phyloP scores from a whole-genome alignment of 306 rosid species.

The Glycine tomentella region DNA sequence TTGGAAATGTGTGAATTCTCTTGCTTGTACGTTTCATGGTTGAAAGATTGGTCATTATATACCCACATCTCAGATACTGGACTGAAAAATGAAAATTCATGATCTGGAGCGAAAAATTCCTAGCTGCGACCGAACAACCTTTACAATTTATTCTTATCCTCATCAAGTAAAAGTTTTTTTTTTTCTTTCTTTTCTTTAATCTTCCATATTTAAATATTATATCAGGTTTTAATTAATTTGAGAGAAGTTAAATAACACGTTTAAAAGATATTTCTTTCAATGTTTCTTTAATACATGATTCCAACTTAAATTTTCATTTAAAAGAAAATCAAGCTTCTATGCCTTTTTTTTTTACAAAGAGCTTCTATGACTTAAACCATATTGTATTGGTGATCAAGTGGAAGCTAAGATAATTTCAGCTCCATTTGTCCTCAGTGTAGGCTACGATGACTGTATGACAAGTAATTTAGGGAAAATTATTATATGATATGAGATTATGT shows the following conservation, averaged over 20 bases:
- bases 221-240: not conserved
- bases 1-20: not conserved
- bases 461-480: too few relatives aligned
- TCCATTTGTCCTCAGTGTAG: too few relatives aligned
- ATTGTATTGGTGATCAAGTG: too few relatives aligned
- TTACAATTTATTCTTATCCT: not conserved
- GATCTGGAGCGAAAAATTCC: not conserved
- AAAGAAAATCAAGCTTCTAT: too few relatives aligned
- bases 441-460: too few relatives aligned
- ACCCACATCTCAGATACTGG: not conserved
- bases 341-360: too few relatives aligned
- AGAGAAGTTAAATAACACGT: too few relatives aligned
- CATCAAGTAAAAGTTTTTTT: not conserved
- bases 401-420: too few relatives aligned
- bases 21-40: not conserved
- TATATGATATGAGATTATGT: too few relatives aligned
- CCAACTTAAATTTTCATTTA: too few relatives aligned
- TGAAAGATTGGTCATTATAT: not conserved
- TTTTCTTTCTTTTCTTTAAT: not conserved
- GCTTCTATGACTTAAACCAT: too few relatives aligned
- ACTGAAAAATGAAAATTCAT: not conserved
- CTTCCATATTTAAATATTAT: not conserved
- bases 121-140: not conserved
- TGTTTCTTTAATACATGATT: too few relatives aligned
- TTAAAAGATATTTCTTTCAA: not conserved